phyloP scores from a whole-genome alignment of 2,329 filamentous ascomycete species.

The Fusarium sp. region DNA sequence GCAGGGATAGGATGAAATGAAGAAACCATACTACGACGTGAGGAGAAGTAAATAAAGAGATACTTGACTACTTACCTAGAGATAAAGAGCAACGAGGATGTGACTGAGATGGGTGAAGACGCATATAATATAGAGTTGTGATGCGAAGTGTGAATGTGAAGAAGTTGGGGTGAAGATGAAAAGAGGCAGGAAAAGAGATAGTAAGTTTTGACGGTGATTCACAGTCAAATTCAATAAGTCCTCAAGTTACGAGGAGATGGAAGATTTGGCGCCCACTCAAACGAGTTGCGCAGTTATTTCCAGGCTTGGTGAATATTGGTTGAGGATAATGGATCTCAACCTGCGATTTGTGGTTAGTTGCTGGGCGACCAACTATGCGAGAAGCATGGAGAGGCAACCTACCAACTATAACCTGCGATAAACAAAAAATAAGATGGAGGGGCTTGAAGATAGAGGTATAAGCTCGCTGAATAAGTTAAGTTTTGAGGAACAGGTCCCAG shows the following conservation, averaged over 20 bases:
- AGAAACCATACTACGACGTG: neutral
- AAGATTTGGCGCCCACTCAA: neutral
- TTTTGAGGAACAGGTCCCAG: neutral
- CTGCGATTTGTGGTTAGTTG: conserved; percentile 21
- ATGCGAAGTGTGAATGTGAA: conserved; percentile 3
- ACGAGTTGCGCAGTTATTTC: conserved; percentile 5
- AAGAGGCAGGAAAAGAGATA: neutral
- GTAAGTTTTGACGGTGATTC: conserved; percentile 17
- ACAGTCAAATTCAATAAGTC: neutral
- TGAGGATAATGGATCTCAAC: neutral
- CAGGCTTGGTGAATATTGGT: neutral
- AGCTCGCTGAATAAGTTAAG: neutral
- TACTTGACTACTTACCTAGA: neutral
- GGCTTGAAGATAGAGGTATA: neutral
- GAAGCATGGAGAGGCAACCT: neutral
- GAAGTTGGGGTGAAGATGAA: conserved; percentile 5
- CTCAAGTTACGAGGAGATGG: neutral
- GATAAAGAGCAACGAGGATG: neutral
- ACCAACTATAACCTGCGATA: neutral
- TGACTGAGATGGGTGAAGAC: neutral
- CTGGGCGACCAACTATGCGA: conserved; percentile 24
- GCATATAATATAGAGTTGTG: neutral
- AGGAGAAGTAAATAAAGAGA: neutral
- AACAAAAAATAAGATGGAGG: neutral
- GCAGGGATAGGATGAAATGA: neutral